Conservation (phyloP, 345 rosid genomes). For the Pistacia integerrima region DNA sequence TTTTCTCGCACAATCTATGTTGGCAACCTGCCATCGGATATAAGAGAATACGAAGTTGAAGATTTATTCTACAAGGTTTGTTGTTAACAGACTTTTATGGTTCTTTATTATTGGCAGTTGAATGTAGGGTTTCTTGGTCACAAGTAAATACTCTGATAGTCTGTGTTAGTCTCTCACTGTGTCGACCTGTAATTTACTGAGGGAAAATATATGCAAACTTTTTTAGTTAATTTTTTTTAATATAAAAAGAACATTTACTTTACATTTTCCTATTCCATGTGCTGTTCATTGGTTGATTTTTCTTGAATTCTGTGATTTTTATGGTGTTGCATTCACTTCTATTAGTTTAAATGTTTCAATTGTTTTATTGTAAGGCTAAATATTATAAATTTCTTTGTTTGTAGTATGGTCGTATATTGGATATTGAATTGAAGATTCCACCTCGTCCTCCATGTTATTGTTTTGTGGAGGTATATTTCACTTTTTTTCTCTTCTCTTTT, state of each 20-base stretch:
- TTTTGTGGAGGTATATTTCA: constrained; percentile 81
- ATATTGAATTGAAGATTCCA: constrained; percentile 92
- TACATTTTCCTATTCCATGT: background rate
- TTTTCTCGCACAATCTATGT: constrained; percentile 97
- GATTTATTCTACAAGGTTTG: constrained; percentile 94
- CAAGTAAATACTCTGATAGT: background rate
- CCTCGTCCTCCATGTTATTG: constrained; percentile 96
- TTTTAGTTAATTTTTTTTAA: background rate
- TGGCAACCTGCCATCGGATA: constrained; percentile 92
- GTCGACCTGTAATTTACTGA: background rate
- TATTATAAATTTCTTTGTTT: constrained; percentile 15
- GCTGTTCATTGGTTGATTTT: background rate
- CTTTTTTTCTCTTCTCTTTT: background rate
- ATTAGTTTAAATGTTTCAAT: background rate
- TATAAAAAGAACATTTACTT: background rate
- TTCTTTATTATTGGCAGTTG: background rate
- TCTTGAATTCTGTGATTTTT: background rate
- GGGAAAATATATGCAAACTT: no score
- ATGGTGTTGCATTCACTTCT: background rate
- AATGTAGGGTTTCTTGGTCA: background rate
- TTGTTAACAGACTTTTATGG: constrained; percentile 5
- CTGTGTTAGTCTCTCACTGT: background rate
- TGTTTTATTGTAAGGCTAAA: background rate
- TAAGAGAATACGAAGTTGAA: constrained; percentile 85
- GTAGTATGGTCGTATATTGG: constrained; percentile 88